Evolutionary conservation across 345 rosid species (phyloP).

Genomic region (Noccaea caerulescens): DNA sequence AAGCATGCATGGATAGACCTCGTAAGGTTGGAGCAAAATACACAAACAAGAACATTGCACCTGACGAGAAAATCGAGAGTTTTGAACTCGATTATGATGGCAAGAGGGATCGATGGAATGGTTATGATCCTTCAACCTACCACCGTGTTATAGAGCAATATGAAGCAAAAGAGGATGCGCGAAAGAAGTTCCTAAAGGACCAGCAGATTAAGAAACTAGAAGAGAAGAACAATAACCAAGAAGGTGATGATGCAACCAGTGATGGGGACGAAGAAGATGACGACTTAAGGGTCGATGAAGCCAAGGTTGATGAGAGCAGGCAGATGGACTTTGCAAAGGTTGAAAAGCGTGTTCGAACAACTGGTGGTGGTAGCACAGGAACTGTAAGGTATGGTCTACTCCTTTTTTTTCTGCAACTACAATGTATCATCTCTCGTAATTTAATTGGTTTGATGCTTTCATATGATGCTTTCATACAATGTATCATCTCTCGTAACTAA

Average conservation of each 20-base stretch:
- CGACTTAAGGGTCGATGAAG: conserved; percentile 84
- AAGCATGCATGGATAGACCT: conserved; percentile 85
- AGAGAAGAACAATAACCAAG: conserved; percentile 65
- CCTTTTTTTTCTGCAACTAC: not conserved
- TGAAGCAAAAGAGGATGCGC: conserved; percentile 81
- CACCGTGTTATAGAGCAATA: conserved; percentile 74
- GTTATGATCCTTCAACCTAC: conserved; percentile 71
- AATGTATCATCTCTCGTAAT: not conserved
- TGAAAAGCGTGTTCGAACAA: conserved; percentile 95
- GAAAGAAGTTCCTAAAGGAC: conserved; percentile 72
- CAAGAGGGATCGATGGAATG: conserved; percentile 90
- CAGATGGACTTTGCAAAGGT: conserved; percentile 98
- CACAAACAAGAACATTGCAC: conserved; percentile 77
- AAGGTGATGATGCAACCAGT: conserved; percentile 51
- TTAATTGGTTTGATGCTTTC: not conserved
- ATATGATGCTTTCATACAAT: conserved; percentile 6
- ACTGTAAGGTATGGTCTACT: conserved; percentile 71
- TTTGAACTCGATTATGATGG: conserved; percentile 93
- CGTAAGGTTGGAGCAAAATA: conserved; percentile 73
- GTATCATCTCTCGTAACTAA: conserved; percentile 4
- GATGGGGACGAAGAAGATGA: conserved; percentile 86
- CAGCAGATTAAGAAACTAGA: conserved; percentile 83
- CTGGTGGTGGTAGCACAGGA: conserved; percentile 99
- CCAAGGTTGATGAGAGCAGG: conserved; percentile 85
- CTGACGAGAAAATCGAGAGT: conserved; percentile 80